Conservation (phyloP, 148 eudicot species). For the Limonium bicolor region DNA sequence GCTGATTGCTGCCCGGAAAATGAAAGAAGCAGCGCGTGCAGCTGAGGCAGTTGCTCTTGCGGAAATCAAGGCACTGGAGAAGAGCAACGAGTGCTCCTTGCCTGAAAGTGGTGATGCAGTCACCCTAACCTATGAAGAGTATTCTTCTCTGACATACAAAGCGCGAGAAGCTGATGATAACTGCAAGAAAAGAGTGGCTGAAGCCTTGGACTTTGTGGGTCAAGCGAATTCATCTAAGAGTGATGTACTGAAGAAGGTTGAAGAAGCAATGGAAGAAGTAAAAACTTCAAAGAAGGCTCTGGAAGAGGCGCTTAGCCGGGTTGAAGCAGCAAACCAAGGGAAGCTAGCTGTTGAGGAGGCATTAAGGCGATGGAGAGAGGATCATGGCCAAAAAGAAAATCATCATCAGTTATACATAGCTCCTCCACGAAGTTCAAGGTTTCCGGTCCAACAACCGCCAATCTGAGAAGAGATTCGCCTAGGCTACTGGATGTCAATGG, state of each 20-base stretch:
- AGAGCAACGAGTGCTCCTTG: constrained; percentile 10
- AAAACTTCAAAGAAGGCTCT: constrained; percentile 45
- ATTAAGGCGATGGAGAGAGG: constrained; percentile 81
- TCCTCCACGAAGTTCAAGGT: constrained; percentile 82
- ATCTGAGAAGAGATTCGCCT: constrained; percentile 28
- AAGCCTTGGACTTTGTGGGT: constrained; percentile 45
- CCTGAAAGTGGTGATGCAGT: constrained; percentile 23
- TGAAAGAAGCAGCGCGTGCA: constrained; percentile 88
- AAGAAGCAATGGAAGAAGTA: constrained; percentile 71
- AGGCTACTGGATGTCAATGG: constrained; percentile 49
- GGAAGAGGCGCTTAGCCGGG: constrained; percentile 70
- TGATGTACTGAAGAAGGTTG: constrained; percentile 58
- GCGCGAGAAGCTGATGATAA: constrained; percentile 58
- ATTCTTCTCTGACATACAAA: constrained; percentile 33
- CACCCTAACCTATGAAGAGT: constrained; percentile 59
- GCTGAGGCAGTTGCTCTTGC: constrained; percentile 80
- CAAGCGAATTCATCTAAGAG: constrained; percentile 41
- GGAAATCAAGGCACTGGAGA: constrained; percentile 67
- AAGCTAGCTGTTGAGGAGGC: constrained; percentile 85
- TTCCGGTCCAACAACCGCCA: constrained; percentile 22
- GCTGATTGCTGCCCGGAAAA: constrained; percentile 65
- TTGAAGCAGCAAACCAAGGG: constrained; percentile 48
- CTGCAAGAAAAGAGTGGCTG: constrained; percentile 22
- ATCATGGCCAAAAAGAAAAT: constrained; percentile 61
- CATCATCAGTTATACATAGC: constrained; percentile 31